Conservation (phyloP, 2,329 filamentous ascomycete species). For the Aspergillus nomiae region DNA sequence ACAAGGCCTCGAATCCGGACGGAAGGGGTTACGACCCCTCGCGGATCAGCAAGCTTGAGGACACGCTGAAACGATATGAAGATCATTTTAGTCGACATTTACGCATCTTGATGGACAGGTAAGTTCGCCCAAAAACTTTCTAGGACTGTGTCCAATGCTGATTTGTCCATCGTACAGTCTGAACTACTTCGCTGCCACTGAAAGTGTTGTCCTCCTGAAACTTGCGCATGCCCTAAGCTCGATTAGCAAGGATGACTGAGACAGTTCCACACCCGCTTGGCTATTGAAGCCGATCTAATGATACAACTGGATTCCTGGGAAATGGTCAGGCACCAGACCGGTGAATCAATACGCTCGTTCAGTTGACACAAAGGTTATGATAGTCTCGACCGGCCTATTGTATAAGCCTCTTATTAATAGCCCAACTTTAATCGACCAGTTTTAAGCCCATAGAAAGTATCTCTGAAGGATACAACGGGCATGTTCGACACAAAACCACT, state of each 20-base stretch:
- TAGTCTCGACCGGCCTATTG: neutral
- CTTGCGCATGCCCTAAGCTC: conserved; percentile 54
- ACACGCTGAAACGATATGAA: conserved; percentile 89
- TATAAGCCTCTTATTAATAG: neutral
- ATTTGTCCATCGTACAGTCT: conserved; percentile 43
- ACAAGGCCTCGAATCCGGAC: conserved; percentile 31
- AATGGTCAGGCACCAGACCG: neutral
- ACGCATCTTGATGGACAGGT: conserved; percentile 88
- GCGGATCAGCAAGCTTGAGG: conserved; percentile 74
- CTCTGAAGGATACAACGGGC: neutral
- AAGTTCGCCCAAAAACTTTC: conserved; percentile 4
- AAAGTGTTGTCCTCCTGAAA: conserved; percentile 90
- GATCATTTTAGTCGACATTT: conserved; percentile 88
- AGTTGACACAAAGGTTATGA: neutral
- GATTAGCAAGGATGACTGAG: conserved; percentile 46
- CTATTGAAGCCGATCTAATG: neutral
- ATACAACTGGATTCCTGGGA: neutral
- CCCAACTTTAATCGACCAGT: neutral
- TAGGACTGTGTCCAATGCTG: neutral
- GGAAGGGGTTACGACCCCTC: conserved; percentile 57
- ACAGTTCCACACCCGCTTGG: neutral
- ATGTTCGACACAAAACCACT: neutral
- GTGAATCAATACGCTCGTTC: neutral
- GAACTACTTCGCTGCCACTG: conserved; percentile 95
- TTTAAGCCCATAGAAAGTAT: neutral